Evolutionary conservation across 306 rosid species (phyloP).

Genomic region (Fragaria vesca): DNA sequence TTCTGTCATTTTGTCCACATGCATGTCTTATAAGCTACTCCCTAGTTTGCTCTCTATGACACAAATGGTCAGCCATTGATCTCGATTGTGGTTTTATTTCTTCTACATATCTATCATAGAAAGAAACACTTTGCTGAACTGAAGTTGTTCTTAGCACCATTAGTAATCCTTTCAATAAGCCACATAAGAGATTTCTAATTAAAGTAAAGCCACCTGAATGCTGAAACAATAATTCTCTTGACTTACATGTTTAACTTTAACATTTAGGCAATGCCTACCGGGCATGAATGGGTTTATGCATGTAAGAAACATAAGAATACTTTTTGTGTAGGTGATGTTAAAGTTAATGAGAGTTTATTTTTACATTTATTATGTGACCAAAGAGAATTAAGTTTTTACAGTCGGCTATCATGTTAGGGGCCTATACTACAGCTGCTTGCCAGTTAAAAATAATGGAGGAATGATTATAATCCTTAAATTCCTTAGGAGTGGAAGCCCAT

Average conservation of each 20-base stretch:
- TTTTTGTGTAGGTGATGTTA: neutral
- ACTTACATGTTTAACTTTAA: neutral
- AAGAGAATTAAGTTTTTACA: neutral
- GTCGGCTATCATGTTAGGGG: neutral
- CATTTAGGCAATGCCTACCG: neutral
- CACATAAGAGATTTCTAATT: neutral
- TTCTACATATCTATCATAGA: neutral
- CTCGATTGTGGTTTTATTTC: neutral
- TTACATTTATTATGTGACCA: neutral
- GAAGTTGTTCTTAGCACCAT: neutral
- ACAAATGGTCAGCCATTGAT: neutral
- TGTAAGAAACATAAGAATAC: neutral
- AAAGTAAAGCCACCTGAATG: neutral
- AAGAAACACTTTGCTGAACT: neutral
- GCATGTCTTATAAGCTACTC: neutral
- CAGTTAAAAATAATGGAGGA: too few relatives aligned
- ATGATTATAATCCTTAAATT: too few relatives aligned
- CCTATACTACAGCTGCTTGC: too few relatives aligned
- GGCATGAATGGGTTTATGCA: neutral
- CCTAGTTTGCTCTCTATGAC: neutral
- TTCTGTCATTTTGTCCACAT: neutral
- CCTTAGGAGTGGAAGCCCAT: too few relatives aligned
- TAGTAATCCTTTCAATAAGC: neutral
- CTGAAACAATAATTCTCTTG: neutral
- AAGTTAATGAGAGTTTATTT: neutral